Evolutionary conservation across 2,329 filamentous ascomycete genomes (phyloP).

Genomic region (Aspergillus neoniger): DNA sequence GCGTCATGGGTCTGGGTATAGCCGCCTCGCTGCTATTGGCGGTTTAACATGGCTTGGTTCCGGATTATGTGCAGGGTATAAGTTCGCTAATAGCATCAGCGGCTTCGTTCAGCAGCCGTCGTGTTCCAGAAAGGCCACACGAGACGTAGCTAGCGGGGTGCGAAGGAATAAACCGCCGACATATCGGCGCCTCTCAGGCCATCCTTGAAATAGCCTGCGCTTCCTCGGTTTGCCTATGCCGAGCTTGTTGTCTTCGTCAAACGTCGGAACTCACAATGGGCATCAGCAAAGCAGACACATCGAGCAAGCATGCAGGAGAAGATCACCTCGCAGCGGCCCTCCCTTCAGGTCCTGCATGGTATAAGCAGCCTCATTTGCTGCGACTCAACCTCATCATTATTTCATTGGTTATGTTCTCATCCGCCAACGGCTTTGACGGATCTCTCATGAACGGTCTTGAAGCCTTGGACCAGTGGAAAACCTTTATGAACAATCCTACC

Average conservation of each 20-base stretch:
- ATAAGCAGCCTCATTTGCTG: constrained; percentile 2
- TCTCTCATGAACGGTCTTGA: constrained; percentile 34
- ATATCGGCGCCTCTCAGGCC: not conserved
- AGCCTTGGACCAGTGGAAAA: constrained; percentile 34
- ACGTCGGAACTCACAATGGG: not conserved
- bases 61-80: not conserved
- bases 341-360: not conserved
- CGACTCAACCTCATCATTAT: constrained; percentile 13
- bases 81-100: not conserved
- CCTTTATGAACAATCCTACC: constrained; percentile 31
- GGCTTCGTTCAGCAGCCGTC: not conserved
- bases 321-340: not conserved
- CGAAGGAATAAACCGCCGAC: not conserved
- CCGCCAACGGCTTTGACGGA: constrained; percentile 16
- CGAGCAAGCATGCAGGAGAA: not conserved
- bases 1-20: not conserved
- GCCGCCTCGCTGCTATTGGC: not conserved
- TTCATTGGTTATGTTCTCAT: constrained; percentile 14
- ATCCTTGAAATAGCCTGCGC: not conserved
- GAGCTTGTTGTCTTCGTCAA: not conserved
- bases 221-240: not conserved
- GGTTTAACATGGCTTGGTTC: not conserved
- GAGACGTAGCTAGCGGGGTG: not conserved
- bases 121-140: not conserved
- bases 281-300: not conserved